Conservation (phyloP, 768 basidiomycete species). For the Kwoniella sp. region DNA sequence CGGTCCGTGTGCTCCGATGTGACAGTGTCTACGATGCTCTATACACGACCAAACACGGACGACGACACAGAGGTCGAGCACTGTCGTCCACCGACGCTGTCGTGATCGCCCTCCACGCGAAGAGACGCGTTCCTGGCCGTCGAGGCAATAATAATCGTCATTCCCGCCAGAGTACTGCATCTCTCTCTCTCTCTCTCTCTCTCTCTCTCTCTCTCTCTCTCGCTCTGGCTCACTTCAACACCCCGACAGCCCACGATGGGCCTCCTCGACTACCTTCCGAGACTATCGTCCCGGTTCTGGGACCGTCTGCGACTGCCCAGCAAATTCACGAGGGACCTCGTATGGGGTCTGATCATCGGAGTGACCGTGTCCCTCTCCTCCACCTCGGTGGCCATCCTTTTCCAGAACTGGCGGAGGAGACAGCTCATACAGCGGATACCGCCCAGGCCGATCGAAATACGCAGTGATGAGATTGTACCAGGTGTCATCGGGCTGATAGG, state of each 20-base stretch:
- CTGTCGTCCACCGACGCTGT: background rate
- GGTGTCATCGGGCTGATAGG: constrained; percentile 82
- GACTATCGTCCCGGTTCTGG: constrained; percentile 8
- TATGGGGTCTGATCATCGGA: constrained; percentile 63
- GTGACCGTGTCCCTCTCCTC: constrained; percentile 71
- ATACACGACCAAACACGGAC: too few relatives aligned
- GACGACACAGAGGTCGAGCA: too few relatives aligned
- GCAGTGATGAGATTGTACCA: constrained; percentile 68
- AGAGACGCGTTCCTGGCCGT: too few relatives aligned
- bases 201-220: too few relatives aligned
- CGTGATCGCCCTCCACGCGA: too few relatives aligned
- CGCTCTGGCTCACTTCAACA: too few relatives aligned
- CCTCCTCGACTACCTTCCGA: constrained; percentile 4
- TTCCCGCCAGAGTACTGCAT: too few relatives aligned
- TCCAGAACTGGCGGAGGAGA: constrained; percentile 55
- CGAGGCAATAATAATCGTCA: too few relatives aligned
- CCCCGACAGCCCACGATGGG: constrained; percentile 11
- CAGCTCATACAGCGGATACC: constrained; percentile 32
- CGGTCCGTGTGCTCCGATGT: too few relatives aligned
- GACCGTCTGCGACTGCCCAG: constrained; percentile 22
- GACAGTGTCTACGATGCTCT: too few relatives aligned
- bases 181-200: too few relatives aligned
- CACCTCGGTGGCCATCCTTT: constrained; percentile 60
- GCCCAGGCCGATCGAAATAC: constrained; percentile 46
- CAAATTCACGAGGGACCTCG: constrained; percentile 39